Evolutionary conservation across 192 early-diverging fungal genomes (phyloP).

Genomic region (Entophlyctis luteolus): DNA sequence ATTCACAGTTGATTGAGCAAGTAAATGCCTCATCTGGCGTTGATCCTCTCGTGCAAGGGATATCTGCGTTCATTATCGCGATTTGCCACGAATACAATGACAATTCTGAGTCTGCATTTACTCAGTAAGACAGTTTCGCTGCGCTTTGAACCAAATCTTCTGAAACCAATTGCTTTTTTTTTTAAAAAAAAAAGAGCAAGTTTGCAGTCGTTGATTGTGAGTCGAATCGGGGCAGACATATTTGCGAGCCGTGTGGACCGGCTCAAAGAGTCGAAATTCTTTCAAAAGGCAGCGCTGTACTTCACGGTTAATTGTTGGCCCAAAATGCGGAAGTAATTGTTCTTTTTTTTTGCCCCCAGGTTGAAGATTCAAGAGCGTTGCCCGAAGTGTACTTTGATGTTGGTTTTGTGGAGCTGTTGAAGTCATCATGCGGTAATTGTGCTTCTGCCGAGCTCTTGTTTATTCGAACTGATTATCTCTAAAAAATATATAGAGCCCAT

Average conservation of each 20-base stretch:
- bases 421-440: slow-evolving; percentile 70
- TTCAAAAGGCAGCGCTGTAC: slow-evolving; percentile 69
- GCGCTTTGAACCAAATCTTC: no score
- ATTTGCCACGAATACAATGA: slow-evolving; percentile 86
- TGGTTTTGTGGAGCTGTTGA: slow-evolving; percentile 81
- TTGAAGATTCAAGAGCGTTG: slow-evolving; percentile 35
- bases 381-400: slow-evolving; percentile 77
- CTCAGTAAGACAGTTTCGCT: slow-evolving; percentile 48
- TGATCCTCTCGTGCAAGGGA: slow-evolving; percentile 83
- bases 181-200: slow-evolving; percentile 41
- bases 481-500: slow-evolving; percentile 19
- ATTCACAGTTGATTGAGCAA: slow-evolving; percentile 77
- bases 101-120: slow-evolving; percentile 71
- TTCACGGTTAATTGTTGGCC: slow-evolving; percentile 26
- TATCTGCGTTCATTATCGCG: slow-evolving; percentile 81
- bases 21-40: slow-evolving; percentile 82
- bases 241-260: slow-evolving; percentile 79
- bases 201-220: slow-evolving; percentile 78
- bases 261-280: slow-evolving; percentile 75
- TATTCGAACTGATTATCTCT: neutral
- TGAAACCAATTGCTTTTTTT: neutral
- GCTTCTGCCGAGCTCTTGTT: neutral
- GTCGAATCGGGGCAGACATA: slow-evolving; percentile 82
- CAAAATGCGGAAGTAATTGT: slow-evolving; percentile 26
- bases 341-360: slow-evolving; percentile 15